Percentiles rank a stretch among this genome's conserved stretches.
Conservation (phyloP, 1,139 yeast genomes). For the Candida mesenterica region DNA sequence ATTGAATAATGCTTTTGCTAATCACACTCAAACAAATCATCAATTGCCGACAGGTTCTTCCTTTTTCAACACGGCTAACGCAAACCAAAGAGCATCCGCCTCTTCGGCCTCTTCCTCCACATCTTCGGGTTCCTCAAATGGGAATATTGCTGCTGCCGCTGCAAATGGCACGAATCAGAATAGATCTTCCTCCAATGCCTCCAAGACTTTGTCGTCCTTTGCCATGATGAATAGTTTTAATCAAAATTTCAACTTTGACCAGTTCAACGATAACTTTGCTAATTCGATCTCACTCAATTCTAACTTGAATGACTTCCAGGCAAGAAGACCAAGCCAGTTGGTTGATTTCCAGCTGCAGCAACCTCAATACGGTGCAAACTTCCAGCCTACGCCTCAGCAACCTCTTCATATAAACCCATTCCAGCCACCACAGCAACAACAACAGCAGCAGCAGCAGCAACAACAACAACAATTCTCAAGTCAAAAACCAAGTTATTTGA, state of each 20-base stretch:
- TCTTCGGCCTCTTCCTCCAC: slow-evolving; percentile 22
- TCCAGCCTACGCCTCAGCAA: slow-evolving; percentile 7
- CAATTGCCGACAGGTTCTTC: slow-evolving; percentile 9
- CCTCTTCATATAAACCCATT: slow-evolving; percentile 7
- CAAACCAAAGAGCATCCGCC: slow-evolving; percentile 16
- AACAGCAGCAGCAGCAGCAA: slow-evolving; percentile 7
- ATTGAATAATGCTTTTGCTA: slow-evolving; percentile 8
- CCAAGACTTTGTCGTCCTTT: slow-evolving; percentile 16
- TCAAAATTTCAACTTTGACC: slow-evolving; percentile 24
- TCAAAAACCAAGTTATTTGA: slow-evolving; percentile 9
- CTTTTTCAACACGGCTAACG: slow-evolving; percentile 10
- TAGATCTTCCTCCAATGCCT: slow-evolving; percentile 9
- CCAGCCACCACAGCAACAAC: slow-evolving; percentile 9
- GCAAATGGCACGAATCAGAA: slow-evolving; percentile 2
- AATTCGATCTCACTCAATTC: slow-evolving; percentile 32
- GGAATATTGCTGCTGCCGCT: background rate
- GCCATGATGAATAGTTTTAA: slow-evolving; percentile 17
- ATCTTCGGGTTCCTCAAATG: slow-evolving; percentile 4
- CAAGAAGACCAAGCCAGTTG: slow-evolving; percentile 46
- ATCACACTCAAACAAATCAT: slow-evolving; percentile 9
- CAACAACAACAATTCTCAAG: slow-evolving; percentile 5
- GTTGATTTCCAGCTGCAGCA: slow-evolving; percentile 30
- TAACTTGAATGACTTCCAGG: slow-evolving; percentile 41
- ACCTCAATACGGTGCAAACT: slow-evolving; percentile 9
- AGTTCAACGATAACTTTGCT: slow-evolving; percentile 35